These are phyloP conservation scores for Biancaea sappan DNA, from an alignment of 306 rosid genomes.

Conservation along the genomic window DNA sequence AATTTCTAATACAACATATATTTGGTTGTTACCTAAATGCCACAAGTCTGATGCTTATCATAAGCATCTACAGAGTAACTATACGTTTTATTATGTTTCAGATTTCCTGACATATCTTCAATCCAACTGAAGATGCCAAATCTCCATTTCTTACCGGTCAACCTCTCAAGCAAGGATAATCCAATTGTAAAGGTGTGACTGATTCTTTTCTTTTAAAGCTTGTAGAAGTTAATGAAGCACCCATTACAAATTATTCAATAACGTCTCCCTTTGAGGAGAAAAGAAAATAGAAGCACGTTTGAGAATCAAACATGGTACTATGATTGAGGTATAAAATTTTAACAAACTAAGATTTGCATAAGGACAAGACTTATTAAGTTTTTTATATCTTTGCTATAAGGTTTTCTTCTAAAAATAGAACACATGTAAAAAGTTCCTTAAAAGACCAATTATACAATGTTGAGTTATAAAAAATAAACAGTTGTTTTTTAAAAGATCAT, in stretches of 20 bases:
- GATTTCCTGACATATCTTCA: constrained; percentile 70
- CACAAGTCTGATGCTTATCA: constrained; percentile 19
- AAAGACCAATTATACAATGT: no score
- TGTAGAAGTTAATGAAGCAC: constrained; percentile 13
- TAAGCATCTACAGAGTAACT: constrained; percentile 19
- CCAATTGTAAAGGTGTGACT: constrained; percentile 77
- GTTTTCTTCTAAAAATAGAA: no score
- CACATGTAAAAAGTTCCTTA: no score
- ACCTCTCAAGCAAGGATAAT: constrained; percentile 66
- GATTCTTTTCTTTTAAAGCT: constrained; percentile 14
- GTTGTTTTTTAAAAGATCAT: no score
- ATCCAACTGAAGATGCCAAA: constrained; percentile 92
- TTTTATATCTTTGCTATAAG: no score
- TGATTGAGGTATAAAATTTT: not conserved
- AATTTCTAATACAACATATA: not conserved
- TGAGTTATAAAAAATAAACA: no score
- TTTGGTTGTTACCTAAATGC: not conserved
- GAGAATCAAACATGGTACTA: not conserved
- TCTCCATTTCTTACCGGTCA: constrained; percentile 91
- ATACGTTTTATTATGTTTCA: constrained; percentile 43
- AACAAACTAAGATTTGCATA: not conserved
- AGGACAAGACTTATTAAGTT: no score
- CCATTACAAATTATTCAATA: not conserved
- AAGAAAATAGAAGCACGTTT: not conserved
- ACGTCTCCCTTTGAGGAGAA: not conserved